Evolutionary conservation across 1,139 yeast species (phyloP).

Genomic region (Yamadazyma kanchanaburiensis): DNA sequence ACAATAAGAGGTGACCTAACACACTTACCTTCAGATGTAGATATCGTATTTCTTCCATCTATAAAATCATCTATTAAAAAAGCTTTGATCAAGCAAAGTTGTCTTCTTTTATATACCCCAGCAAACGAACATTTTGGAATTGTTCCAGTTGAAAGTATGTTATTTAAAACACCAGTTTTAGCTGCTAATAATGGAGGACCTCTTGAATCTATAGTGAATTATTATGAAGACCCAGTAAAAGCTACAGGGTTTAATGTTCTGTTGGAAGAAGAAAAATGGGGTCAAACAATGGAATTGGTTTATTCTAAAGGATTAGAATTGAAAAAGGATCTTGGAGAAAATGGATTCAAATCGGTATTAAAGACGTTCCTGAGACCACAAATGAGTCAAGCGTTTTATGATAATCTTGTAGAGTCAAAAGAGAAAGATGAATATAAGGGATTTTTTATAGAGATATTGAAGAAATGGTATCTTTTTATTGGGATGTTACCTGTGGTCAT

Average conservation of each 20-base stretch:
- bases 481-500: too few species aligned
- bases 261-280: conserved; percentile 61
- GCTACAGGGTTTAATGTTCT: conserved; percentile 79
- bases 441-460: conserved; percentile 7
- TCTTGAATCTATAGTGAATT: conserved; percentile 65
- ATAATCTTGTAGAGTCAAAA: conserved; percentile 16
- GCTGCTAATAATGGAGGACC: conserved; percentile 95
- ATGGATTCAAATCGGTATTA: conserved; percentile 53
- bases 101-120: conserved; percentile 81
- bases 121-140: conserved; percentile 93
- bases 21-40: conserved; percentile 34
- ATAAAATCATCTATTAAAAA: conserved; percentile 66
- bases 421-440: conserved; percentile 12
- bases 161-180: conserved; percentile 74
- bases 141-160: conserved; percentile 95
- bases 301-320: conserved; percentile 13
- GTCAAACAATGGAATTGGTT: conserved; percentile 39
- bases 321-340: conserved; percentile 35
- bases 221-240: conserved; percentile 28
- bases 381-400: conserved; percentile 54
- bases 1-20: conserved; percentile 48
- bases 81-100: conserved; percentile 54
- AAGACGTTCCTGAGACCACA: conserved; percentile 55
- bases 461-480: too few species aligned
- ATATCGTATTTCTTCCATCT: conserved; percentile 79